Conservation (phyloP, 148 eudicot genomes). For the Vaccinium darrowii region DNA sequence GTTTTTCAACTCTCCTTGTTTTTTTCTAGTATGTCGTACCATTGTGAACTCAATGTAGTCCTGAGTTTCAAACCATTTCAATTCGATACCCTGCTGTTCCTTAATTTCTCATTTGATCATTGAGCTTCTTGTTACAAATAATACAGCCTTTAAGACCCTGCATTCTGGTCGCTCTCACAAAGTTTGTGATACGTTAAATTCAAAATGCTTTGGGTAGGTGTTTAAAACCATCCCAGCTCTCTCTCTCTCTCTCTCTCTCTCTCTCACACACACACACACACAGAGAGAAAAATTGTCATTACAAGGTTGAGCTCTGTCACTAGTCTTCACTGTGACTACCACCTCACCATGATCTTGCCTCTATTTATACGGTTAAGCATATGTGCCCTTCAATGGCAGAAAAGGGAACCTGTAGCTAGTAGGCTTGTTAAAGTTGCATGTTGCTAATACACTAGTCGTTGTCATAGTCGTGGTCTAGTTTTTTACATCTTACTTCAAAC, state of each 20-base stretch:
- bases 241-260: no score
- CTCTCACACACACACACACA: no score
- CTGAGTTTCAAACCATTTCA: not conserved
- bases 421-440: not conserved
- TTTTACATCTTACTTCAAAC: no score
- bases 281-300: not conserved
- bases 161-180: not conserved
- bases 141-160: not conserved
- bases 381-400: not conserved
- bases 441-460: no score
- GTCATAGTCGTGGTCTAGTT: no score
- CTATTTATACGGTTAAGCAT: not conserved
- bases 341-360: not conserved
- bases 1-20: not conserved
- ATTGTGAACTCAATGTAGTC: not conserved
- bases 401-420: not conserved
- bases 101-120: not conserved
- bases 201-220: not conserved
- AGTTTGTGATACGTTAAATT: not conserved
- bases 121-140: not conserved
- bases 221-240: not conserved
- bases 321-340: not conserved
- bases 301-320: not conserved
- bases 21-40: not conserved
- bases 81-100: not conserved